phyloP scores from a whole-genome alignment of 2,329 filamentous ascomycete species.

The Penicillium sp. region DNA sequence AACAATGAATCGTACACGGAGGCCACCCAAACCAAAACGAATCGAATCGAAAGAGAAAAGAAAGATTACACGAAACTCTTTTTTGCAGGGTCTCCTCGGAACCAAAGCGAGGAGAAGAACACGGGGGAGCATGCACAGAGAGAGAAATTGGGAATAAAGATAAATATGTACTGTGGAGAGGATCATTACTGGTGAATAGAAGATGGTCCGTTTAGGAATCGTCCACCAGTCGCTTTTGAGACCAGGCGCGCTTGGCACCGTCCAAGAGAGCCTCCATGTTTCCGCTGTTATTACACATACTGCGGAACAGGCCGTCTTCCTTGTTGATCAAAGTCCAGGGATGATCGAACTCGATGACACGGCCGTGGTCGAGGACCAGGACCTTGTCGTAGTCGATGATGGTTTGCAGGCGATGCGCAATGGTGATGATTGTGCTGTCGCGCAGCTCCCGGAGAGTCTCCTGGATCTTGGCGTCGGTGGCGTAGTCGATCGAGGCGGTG shows the following conservation, averaged over 20 bases:
- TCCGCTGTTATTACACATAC: conserved; percentile 73
- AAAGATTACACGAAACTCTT: conserved; percentile 15
- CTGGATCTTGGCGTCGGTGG: conserved; percentile 94
- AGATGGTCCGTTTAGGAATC: conserved; percentile 39
- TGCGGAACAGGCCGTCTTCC: conserved; percentile 68
- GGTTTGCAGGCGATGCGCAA: conserved; percentile 92
- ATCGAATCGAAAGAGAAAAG: not conserved
- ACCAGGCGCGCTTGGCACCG: conserved; percentile 59
- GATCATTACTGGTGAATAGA: conserved; percentile 2
- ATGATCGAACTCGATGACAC: conserved; percentile 87
- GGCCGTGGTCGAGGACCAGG: conserved; percentile 86
- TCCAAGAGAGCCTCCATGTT: conserved; percentile 64
- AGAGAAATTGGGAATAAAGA: not conserved
- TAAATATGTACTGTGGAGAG: conserved; percentile 22
- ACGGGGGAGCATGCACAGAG: not conserved
- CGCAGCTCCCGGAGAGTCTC: conserved; percentile 92
- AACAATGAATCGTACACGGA: conserved; percentile 12
- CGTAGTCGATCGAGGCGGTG: conserved; percentile 96
- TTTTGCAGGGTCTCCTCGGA: conserved; percentile 7
- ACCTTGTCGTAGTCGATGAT: conserved; percentile 99
- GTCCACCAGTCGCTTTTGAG: conserved; percentile 55
- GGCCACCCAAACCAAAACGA: conserved; percentile 9
- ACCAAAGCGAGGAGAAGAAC: not conserved
- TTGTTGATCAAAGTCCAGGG: conserved; percentile 80
- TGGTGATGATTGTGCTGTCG: conserved; percentile 89